Evolutionary conservation across 2,329 filamentous ascomycete genomes (phyloP).

Genomic region (Colletotrichum cuscutae): DNA sequence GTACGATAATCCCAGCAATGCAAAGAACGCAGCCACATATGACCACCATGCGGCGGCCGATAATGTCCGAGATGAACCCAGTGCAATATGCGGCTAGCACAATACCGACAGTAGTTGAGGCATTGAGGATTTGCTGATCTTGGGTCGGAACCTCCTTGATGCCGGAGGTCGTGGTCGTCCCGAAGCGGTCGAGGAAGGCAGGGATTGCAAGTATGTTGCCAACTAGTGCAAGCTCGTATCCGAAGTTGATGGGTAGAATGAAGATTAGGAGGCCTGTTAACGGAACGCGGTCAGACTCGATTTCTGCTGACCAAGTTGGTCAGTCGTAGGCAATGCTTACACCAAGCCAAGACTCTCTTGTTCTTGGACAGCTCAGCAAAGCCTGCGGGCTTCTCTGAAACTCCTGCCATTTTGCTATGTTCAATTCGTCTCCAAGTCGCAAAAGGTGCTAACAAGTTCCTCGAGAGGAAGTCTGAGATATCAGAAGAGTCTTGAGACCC

Average conservation of each 20-base stretch:
- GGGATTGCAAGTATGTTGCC: slow-evolving; percentile 16
- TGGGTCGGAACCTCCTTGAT: slow-evolving; percentile 3
- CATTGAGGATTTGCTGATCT: slow-evolving; percentile 14
- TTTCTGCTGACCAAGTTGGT: not conserved
- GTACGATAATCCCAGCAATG: slow-evolving; percentile 25
- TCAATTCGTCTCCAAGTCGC: not conserved
- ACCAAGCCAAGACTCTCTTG: not conserved
- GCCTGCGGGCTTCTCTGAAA: not conserved
- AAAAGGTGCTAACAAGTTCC: not conserved
- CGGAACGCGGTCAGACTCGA: not conserved
- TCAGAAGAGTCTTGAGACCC: too few species aligned
- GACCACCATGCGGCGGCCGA: slow-evolving; percentile 27
- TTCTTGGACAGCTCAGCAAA: slow-evolving; percentile 16
- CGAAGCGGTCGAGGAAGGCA: slow-evolving; percentile 4
- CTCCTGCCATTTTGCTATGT: not conserved
- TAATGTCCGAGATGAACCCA: slow-evolving; percentile 5
- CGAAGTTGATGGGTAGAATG: slow-evolving; percentile 26
- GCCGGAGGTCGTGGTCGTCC: not conserved
- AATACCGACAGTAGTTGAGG: slow-evolving; percentile 8
- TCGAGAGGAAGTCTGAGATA: too few species aligned
- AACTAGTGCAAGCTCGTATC: slow-evolving; percentile 14
- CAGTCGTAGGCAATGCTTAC: not conserved
- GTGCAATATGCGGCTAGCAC: slow-evolving; percentile 27
- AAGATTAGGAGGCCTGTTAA: slow-evolving; percentile 12
- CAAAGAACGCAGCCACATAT: slow-evolving; percentile 14